These are phyloP conservation scores for Balakata baccata DNA, from an alignment of 345 rosid genomes.

Conservation along the genomic window DNA sequence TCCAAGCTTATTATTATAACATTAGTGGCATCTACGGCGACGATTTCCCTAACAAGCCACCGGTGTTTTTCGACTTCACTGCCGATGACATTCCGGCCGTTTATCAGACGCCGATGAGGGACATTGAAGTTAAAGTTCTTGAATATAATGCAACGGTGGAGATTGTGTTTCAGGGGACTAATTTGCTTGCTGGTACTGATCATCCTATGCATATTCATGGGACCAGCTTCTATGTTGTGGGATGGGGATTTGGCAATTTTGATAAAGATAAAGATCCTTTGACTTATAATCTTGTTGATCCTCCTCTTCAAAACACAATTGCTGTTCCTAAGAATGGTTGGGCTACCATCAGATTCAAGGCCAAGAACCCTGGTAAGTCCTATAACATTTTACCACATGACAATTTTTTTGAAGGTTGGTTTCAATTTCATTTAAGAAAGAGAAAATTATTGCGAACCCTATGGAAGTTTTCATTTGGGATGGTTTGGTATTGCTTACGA, in stretches of 20 bases:
- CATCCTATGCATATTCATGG: slow-evolving; percentile 86
- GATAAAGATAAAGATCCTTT: slow-evolving; percentile 40
- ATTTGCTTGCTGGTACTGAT: slow-evolving; percentile 42
- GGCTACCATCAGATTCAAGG: slow-evolving; percentile 60
- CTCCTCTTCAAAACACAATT: slow-evolving; percentile 59
- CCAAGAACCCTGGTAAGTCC: slow-evolving; percentile 45
- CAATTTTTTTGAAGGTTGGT: no score
- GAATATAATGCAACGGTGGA: slow-evolving; percentile 48
- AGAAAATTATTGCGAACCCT: no score
- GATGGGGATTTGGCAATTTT: slow-evolving; percentile 62
- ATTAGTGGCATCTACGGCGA: slow-evolving; percentile 10
- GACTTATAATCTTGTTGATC: slow-evolving; percentile 58
- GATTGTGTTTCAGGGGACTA: slow-evolving; percentile 63
- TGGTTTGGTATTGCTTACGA: no score
- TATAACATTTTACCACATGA: neutral
- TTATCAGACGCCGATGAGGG: slow-evolving; percentile 2
- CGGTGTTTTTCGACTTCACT: slow-evolving; percentile 13
- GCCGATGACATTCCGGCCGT: slow-evolving; percentile 15
- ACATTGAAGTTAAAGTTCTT: slow-evolving; percentile 37
- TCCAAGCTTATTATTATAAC: slow-evolving; percentile 18
- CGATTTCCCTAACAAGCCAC: slow-evolving; percentile 9
- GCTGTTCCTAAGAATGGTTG: slow-evolving; percentile 71
- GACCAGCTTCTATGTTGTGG: slow-evolving; percentile 59
- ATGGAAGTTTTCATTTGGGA: no score
- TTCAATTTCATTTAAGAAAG: no score